phyloP scores from a whole-genome alignment of 352 stramenopile genomes.

The Pythium angustatum region DNA sequence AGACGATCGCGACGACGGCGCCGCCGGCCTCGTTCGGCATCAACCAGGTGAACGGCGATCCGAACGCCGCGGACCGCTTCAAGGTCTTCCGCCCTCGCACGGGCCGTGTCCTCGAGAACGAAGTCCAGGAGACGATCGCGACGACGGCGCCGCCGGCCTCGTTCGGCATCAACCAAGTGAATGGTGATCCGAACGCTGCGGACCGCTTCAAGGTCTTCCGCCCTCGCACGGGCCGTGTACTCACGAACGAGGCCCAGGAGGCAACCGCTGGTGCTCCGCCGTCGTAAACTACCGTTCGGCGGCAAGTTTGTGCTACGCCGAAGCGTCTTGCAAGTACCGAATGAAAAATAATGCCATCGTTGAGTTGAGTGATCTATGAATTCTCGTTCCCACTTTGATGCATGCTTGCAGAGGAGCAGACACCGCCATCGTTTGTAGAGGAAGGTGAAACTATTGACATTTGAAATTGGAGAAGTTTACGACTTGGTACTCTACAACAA shows the following conservation, averaged over 20 bases:
- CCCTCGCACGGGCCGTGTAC: constrained; percentile 4
- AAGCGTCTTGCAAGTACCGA: too few species aligned
- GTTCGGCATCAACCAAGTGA: constrained; percentile 6
- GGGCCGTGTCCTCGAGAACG: background rate
- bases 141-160: background rate
- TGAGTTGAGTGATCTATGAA: too few species aligned
- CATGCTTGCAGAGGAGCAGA: too few species aligned
- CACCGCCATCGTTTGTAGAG: too few species aligned
- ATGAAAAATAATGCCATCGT: too few species aligned
- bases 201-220: constrained; percentile 12
- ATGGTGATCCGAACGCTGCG: background rate
- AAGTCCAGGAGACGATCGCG: background rate
- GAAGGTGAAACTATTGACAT: too few species aligned
- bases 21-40: background rate
- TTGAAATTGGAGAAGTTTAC: background rate
- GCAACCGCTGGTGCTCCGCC: background rate
- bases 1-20: background rate
- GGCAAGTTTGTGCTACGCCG: background rate
- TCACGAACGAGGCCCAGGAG: background rate
- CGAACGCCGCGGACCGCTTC: background rate
- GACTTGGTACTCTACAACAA: constrained; percentile 2
- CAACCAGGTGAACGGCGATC: background rate
- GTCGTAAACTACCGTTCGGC: background rate
- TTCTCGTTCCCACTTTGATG: too few species aligned
- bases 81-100: background rate